A percentile compares a stretch with the other conserved stretches of the same genome.
Evolutionary conservation across 768 basidiomycete genomes (phyloP).

Genomic region (Pholiota microspora): DNA sequence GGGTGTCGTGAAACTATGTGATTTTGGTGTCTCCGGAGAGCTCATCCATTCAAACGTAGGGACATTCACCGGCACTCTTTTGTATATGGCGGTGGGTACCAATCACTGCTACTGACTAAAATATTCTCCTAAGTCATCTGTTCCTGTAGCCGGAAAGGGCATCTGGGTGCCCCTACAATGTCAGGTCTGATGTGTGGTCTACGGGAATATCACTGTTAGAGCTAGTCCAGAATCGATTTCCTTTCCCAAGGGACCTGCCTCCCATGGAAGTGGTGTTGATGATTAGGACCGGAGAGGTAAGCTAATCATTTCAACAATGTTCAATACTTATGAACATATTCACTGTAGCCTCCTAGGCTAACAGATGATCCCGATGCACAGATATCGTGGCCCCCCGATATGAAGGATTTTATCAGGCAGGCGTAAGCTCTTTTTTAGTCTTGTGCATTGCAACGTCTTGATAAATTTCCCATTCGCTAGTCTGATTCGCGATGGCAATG

Average conservation of each 20-base stretch:
- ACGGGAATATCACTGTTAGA: constrained; percentile 93
- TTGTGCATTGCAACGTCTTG: neutral
- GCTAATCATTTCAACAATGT: constrained; percentile 15
- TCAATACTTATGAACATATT: neutral
- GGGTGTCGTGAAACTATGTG: constrained; percentile 87
- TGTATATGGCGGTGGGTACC: constrained; percentile 93
- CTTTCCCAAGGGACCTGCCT: constrained; percentile 86
- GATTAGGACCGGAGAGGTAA: constrained; percentile 74
- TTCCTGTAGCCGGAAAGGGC: constrained; percentile 82
- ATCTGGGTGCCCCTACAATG: constrained; percentile 84
- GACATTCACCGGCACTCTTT: constrained; percentile 95
- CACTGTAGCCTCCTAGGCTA: constrained; percentile 67
- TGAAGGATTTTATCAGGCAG: constrained; percentile 88
- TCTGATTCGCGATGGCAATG: constrained; percentile 39
- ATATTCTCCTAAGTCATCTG: constrained; percentile 4
- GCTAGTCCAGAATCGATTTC: constrained; percentile 90
- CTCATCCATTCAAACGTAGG: constrained; percentile 85
- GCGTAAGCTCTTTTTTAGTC: constrained; percentile 51
- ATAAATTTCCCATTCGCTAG: neutral
- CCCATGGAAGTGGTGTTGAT: constrained; percentile 90
- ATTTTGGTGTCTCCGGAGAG: constrained; percentile 98
- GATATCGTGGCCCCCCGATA: constrained; percentile 75
- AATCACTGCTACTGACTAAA: constrained; percentile 1
- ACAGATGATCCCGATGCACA: constrained; percentile 58
- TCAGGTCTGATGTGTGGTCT: constrained; percentile 97